Percentiles rank a stretch among this genome's conserved stretches.
These are phyloP conservation scores for Beta lomatogona DNA, from an alignment of 179 eudicot genomes.

Conservation along the genomic window DNA sequence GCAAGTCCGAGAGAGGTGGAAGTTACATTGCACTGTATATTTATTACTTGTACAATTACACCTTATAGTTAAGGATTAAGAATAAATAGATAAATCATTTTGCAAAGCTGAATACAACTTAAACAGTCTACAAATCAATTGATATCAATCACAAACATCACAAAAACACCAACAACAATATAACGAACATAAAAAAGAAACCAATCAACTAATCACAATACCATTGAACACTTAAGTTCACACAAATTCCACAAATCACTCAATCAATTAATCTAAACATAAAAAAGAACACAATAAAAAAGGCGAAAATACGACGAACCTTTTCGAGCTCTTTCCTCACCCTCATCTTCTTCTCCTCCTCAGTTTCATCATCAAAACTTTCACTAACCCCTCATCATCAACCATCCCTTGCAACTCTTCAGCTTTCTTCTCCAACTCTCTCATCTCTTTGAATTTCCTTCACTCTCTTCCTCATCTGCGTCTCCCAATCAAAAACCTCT, in stretches of 20 bases:
- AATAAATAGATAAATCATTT: neutral
- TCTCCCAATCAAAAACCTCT: conserved; percentile 61
- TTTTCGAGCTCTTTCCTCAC: conserved; percentile 82
- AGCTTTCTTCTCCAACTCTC: conserved; percentile 82
- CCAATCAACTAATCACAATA: too few relatives aligned
- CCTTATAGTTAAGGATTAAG: too few relatives aligned
- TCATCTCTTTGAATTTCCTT: conserved; percentile 75
- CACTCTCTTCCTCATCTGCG: conserved; percentile 77
- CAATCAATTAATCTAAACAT: neutral
- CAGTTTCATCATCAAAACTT: conserved; percentile 44
- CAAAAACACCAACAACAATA: neutral
- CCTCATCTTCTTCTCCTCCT: conserved; percentile 82
- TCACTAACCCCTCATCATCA: conserved; percentile 24
- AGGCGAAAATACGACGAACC: conserved; percentile 32
- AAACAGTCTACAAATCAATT: neutral
- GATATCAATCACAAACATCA: neutral
- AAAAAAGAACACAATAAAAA: neutral
- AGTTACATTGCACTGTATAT: too few relatives aligned
- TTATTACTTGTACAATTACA: too few relatives aligned
- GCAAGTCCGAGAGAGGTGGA: too few relatives aligned
- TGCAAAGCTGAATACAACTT: neutral
- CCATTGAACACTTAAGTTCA: neutral
- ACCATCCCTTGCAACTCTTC: conserved; percentile 62
- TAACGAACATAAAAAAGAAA: too few relatives aligned
- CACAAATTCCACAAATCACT: neutral